These are phyloP conservation scores for Solanum bulbocastanum DNA, from an alignment of 257 asterid genomes.

Conservation along the genomic window DNA sequence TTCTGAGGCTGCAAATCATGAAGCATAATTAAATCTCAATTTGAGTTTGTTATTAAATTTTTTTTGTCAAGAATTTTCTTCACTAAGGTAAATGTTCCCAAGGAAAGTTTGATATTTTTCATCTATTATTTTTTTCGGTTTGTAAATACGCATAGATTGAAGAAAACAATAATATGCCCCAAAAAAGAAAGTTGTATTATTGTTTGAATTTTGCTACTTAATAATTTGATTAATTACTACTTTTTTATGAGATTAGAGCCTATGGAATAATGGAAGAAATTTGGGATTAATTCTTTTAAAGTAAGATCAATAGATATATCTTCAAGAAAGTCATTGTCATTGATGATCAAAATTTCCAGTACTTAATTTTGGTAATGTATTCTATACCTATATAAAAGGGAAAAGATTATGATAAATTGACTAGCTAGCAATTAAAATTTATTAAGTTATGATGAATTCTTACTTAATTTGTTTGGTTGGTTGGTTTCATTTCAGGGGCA, in stretches of 20 bases:
- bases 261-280: not conserved
- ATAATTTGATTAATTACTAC: not conserved
- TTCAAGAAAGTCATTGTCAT: not conserved
- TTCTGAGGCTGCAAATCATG: slow-evolving; percentile 48
- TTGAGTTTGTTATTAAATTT: not conserved
- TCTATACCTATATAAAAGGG: not conserved
- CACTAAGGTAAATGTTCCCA: slow-evolving; percentile 27
- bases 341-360: not conserved
- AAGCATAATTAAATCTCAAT: slow-evolving; percentile 14
- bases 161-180: not conserved
- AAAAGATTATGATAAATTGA: not conserved
- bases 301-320: not conserved
- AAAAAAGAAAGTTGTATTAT: not conserved
- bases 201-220: not conserved
- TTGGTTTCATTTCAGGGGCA: not conserved
- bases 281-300: not conserved
- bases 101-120: slow-evolving; percentile 8
- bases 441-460: not conserved
- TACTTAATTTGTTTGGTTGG: not conserved
- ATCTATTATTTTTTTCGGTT: not conserved
- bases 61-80: not conserved
- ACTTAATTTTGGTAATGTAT: not conserved
- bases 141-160: slow-evolving; percentile 27
- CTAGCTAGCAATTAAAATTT: not conserved
- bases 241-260: not conserved